These are phyloP conservation scores for Exophiala spinifera DNA, from an alignment of 2,329 filamentous ascomycete species.

Conservation along the genomic window DNA sequence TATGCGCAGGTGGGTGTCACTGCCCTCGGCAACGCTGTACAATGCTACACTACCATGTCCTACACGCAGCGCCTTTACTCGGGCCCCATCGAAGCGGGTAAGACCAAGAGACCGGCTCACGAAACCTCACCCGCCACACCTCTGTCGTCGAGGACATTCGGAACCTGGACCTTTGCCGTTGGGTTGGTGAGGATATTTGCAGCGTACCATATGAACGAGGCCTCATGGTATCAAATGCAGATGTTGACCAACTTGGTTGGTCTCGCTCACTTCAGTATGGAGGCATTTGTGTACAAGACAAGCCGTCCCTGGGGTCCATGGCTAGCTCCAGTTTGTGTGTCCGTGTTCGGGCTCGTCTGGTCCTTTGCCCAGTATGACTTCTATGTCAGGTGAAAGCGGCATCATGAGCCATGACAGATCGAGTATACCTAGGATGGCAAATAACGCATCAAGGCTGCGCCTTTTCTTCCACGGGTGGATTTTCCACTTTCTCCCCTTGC, in stretches of 20 bases:
- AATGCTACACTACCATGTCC: conserved; percentile 74
- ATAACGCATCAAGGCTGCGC: not conserved
- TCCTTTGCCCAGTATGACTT: conserved; percentile 65
- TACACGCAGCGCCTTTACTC: conserved; percentile 82
- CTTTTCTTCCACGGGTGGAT: conserved; percentile 19
- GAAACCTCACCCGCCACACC: conserved; percentile 59
- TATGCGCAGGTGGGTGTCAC: conserved; percentile 69
- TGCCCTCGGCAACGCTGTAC: conserved; percentile 78
- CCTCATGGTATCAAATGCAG: conserved; percentile 72
- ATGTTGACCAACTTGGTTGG: conserved; percentile 80
- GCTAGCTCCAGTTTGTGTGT: conserved; percentile 57
- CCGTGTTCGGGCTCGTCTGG: conserved; percentile 56
- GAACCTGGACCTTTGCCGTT: conserved; percentile 81
- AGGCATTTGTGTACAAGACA: conserved; percentile 77
- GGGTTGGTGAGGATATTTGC: conserved; percentile 76
- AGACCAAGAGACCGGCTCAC: conserved; percentile 1
- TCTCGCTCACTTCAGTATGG: conserved; percentile 71
- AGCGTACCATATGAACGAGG: conserved; percentile 73
- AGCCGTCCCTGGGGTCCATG: conserved; percentile 62
- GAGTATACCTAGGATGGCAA: not conserved
- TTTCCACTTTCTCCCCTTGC: conserved; percentile 13
- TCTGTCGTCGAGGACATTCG: conserved; percentile 75
- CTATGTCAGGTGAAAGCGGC: conserved; percentile 53
- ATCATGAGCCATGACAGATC: not conserved
- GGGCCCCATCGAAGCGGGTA: conserved; percentile 25